These are phyloP conservation scores for Lojkania enalia DNA, from an alignment of 2,329 filamentous ascomycete species.

Conservation along the genomic window DNA sequence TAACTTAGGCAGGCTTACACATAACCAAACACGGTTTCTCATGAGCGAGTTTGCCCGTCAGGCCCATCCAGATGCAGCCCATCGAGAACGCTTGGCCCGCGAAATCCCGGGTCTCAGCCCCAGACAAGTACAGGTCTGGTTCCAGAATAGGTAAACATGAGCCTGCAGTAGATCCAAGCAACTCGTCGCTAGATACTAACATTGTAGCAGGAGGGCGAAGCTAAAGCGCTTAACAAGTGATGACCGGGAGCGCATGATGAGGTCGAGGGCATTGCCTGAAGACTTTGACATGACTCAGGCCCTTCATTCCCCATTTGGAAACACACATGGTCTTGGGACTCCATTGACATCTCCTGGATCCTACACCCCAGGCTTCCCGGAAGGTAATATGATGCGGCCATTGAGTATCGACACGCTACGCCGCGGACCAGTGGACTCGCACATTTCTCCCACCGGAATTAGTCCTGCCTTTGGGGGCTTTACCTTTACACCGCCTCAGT, in stretches of 20 bases:
- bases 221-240: constrained; percentile 64
- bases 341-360: constrained; percentile 52
- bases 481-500: constrained; percentile 62
- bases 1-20: constrained; percentile 70
- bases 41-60: constrained; percentile 98
- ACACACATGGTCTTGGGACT: constrained; percentile 50
- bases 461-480: constrained; percentile 70
- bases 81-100: constrained; percentile 80
- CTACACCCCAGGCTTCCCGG: constrained; percentile 46
- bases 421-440: constrained; percentile 65
- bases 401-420: constrained; percentile 70
- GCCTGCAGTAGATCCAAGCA: neutral
- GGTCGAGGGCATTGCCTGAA: constrained; percentile 62
- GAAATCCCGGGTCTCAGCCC: constrained; percentile 92
- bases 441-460: constrained; percentile 68
- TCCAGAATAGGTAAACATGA: constrained; percentile 81
- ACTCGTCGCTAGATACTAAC: constrained; percentile 19
- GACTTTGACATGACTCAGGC: constrained; percentile 64
- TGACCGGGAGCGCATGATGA: constrained; percentile 64
- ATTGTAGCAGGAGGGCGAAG: constrained; percentile 57
- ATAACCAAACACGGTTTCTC: constrained; percentile 94
- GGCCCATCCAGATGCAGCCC: constrained; percentile 88
- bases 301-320: constrained; percentile 58
- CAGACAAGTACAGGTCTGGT: constrained; percentile 96
- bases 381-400: constrained; percentile 66